Base-by-base conservation (phyloP, 2,329 filamentous ascomycete genomes). In the Geosmithia flava region DNA sequence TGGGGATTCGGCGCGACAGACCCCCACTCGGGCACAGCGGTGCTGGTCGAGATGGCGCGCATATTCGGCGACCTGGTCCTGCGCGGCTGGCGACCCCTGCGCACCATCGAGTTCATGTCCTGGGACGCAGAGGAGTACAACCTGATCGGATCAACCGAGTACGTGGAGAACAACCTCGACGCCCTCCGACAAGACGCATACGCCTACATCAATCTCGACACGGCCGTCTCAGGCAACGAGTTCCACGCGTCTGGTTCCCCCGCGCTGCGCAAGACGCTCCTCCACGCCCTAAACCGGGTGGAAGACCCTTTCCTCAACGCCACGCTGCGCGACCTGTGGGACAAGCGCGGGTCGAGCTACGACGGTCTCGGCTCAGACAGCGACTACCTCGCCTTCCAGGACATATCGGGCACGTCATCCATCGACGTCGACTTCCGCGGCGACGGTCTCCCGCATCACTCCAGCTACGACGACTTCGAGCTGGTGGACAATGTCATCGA, bases 61-160 rank as follows among this genome's bases (percentile, higher is more conserved):
- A 81, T 95, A 45, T 87, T 98, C 57, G 88, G 89, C 41, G 80
- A 87, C 53, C 75, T 97, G 16, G 72, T 82, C 20, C 66, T 73
- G 16, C 78, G 81, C 49, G 91, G 90, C 47, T 98, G 93, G 93
- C 78, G 86, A 23, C 93, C 93, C 1, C 72, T 95, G 16, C 83
- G 93, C n/a, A 94, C 88, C 3, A 95, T 98, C 53, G 86, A 95
- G 62, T 97, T 98, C 63, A 89, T 90, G 59, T 95, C 87, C 33
- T 98, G 93, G 93, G 93, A 98, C 62, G 93, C 80, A 3, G 84
- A 84, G 55, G 88, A 91, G 64, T 97, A 95, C 69, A 96, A 96
- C 64, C 70, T 93, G 44, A 86, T 95, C 50, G 93, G 93, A 8
- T 95, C 88, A 11, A 97, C 93, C 2, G 93, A 98, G 63, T 91